Conservation (phyloP, 257 asterid genomes). For the Scutellaria barbata region DNA sequence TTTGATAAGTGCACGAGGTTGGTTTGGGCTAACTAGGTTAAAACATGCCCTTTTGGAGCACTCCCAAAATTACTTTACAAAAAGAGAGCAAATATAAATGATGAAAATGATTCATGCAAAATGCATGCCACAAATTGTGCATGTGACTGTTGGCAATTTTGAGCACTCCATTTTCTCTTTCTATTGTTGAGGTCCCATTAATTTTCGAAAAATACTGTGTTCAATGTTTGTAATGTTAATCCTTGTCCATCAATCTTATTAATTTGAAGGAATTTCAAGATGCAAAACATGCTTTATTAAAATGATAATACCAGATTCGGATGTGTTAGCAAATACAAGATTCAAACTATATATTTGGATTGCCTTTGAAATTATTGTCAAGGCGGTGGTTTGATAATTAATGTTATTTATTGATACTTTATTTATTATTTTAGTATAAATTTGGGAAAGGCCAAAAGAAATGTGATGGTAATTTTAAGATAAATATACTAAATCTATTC, state of each 20-base stretch:
- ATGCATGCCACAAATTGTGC: slow-evolving; percentile 37
- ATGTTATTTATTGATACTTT: not conserved
- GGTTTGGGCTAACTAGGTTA: slow-evolving; percentile 42
- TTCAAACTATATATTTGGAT: not conserved
- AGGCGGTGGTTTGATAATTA: not conserved
- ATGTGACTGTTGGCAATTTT: slow-evolving; percentile 43
- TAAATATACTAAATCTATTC: too few species aligned
- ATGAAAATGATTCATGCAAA: slow-evolving; percentile 33
- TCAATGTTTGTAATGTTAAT: not conserved
- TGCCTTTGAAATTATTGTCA: not conserved
- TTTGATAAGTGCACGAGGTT: slow-evolving; percentile 44
- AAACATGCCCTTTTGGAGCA: slow-evolving; percentile 41
- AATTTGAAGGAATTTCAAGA: not conserved
- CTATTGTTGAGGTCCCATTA: slow-evolving; percentile 30
- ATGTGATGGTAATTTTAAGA: too few species aligned
- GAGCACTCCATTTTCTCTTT: slow-evolving; percentile 17
- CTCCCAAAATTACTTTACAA: slow-evolving; percentile 38
- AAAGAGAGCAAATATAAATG: slow-evolving; percentile 22
- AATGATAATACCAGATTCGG: not conserved
- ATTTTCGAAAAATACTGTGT: slow-evolving; percentile 22
- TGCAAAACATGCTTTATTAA: not conserved
- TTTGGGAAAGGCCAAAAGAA: not conserved
- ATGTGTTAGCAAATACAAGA: not conserved
- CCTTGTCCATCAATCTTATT: not conserved
- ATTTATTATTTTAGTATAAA: not conserved